Evolutionary conservation across 2,329 filamentous ascomycete genomes (phyloP).

Genomic region (Aureobasidium subglaciale): DNA sequence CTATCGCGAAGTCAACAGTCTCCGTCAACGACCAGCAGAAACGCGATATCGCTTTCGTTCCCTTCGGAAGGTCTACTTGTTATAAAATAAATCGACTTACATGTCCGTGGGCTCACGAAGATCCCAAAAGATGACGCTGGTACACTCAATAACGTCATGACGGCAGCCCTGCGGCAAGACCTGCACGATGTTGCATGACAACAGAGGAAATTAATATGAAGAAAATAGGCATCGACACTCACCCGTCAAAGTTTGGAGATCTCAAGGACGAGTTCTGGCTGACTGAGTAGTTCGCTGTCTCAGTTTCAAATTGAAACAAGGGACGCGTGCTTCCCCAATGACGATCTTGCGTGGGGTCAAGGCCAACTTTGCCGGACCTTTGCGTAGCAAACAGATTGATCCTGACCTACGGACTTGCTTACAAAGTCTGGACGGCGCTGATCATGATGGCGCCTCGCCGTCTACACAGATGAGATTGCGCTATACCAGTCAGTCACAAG

Average conservation of each 20-base stretch:
- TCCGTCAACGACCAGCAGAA: neutral
- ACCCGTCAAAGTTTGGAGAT: neutral
- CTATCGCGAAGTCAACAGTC: too few species aligned
- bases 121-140: neutral
- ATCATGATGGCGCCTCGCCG: too few species aligned
- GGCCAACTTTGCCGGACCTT: neutral
- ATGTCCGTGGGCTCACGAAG: neutral
- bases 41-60: too few species aligned
- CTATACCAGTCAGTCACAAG: neutral
- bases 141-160: neutral
- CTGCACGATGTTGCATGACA: neutral
- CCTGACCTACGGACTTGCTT: neutral
- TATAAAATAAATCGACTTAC: neutral
- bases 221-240: conserved; percentile 12
- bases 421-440: too few species aligned
- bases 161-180: neutral
- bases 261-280: neutral
- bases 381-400: neutral
- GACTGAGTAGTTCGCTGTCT: conserved; percentile 10
- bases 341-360: neutral
- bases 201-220: neutral
- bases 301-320: neutral
- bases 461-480: too few species aligned
- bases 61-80: neutral
- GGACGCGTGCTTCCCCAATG: conserved; percentile 2